Conservation (phyloP, 2,329 filamentous ascomycete species). For the Colletotrichum trifolii region DNA sequence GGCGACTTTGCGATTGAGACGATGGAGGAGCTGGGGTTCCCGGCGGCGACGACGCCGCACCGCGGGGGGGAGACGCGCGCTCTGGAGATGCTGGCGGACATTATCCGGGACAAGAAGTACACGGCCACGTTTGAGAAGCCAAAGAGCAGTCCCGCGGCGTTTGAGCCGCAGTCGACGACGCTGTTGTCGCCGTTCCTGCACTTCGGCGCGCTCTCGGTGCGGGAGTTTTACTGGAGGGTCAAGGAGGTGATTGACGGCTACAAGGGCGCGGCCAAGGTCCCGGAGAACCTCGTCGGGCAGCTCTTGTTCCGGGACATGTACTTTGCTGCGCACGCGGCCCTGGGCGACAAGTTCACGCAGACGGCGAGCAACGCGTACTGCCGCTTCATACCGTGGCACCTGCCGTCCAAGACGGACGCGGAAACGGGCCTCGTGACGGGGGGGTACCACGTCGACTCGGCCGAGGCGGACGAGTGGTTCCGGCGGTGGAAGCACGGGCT, state of each 20-base stretch:
- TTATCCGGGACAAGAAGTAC: constrained; percentile 73
- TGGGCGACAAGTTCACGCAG: constrained; percentile 73
- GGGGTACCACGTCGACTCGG: constrained; percentile 71
- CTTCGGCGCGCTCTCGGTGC: constrained; percentile 77
- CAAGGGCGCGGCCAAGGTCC: constrained; percentile 68
- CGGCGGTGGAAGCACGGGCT: constrained; percentile 74
- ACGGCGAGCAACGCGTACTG: constrained; percentile 73
- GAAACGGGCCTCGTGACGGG: constrained; percentile 62
- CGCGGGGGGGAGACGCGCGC: constrained; percentile 77
- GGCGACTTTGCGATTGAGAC: constrained; percentile 78
- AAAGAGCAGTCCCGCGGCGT: constrained; percentile 78
- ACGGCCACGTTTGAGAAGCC: constrained; percentile 82
- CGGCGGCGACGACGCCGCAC: constrained; percentile 72
- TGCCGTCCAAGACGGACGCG: constrained; percentile 68
- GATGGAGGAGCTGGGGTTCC: constrained; percentile 76
- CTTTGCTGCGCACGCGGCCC: constrained; percentile 77
- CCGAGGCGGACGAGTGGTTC: constrained; percentile 73
- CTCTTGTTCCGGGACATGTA: constrained; percentile 86
- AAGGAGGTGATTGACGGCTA: constrained; percentile 70
- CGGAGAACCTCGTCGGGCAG: constrained; percentile 78
- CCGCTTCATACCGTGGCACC: constrained; percentile 83
- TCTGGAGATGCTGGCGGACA: constrained; percentile 65
- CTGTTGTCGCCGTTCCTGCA: constrained; percentile 79
- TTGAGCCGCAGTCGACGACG: constrained; percentile 78
- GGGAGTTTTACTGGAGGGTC: constrained; percentile 79